Base-by-base conservation (phyloP, 257 asterid genomes). In the Nicotiana knightiana region DNA sequence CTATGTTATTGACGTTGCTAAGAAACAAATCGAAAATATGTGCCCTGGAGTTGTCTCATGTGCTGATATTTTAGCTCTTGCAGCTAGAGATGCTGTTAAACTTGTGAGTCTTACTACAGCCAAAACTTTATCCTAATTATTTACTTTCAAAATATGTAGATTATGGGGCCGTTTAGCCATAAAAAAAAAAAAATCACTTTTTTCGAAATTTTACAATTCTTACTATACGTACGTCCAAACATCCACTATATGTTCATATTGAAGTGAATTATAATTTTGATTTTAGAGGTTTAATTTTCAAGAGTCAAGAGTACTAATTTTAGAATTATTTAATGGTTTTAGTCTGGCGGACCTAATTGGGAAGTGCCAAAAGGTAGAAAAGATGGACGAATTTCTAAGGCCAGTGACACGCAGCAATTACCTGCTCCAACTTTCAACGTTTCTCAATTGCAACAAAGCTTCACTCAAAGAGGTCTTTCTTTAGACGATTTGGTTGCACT, bases 291-390 rank as follows among this genome's bases (percentile, higher is more conserved):
- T 30, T 30, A 30, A 30, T 30, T 39, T 2, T 70, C 0, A 37
- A 35, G 76, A 18, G 9, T 39, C 9, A 39, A 39, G 46, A 39
- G 43, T 37, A 37, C 77, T 81, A 57, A 57, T 84, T 4, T 21
- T 59, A 4, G 11, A 9, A 35, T 35, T 35, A 35, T 39, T 39
- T 6, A 39, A 6, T 24, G 66, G 24, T 57, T 33, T 61, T 79
- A 94, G 97, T 93, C 97, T 16, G 97, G 96, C 59, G 97, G 98
- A 48, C 97, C 98, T 4, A 83, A 71, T 12, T 94, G 98, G 98
- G 87, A 88, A 3, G 96, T 94, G 84, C 97, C 97, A 6, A 91
- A 90, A 75, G 98, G 98, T 24, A 86, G 97, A 79, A 91, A 90
- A 70, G 97, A 94, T 89, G 98, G 98, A 80, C 64, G 91, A 85